Conservation (phyloP, 345 rosid genomes). For the Bretschneidera sinensis region DNA sequence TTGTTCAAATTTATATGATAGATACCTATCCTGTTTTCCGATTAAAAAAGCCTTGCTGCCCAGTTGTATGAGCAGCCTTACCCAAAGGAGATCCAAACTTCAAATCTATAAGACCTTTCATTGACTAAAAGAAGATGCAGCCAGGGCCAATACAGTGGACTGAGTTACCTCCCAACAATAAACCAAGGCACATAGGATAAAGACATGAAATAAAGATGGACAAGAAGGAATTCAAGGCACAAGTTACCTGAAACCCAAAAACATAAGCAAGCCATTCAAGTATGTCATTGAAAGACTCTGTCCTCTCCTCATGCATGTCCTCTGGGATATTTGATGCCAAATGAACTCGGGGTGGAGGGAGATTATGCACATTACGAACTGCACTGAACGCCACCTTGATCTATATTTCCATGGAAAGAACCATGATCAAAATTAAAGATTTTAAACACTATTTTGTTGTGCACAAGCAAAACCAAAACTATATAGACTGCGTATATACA, state of each 20-base stretch:
- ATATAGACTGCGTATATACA: slow-evolving; percentile 20
- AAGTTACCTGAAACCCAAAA: slow-evolving; percentile 91
- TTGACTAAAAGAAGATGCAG: too few species aligned
- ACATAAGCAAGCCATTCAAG: slow-evolving; percentile 87
- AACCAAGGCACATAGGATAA: too few species aligned
- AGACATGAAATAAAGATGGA: background rate
- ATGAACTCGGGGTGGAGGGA: slow-evolving; percentile 39
- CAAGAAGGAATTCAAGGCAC: background rate
- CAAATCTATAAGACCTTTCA: too few species aligned
- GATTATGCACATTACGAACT: slow-evolving; percentile 49
- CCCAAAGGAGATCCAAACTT: too few species aligned
- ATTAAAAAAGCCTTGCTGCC: too few species aligned
- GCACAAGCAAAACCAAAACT: slow-evolving; percentile 12
- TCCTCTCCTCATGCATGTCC: slow-evolving; percentile 40
- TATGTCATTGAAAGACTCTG: slow-evolving; percentile 45
- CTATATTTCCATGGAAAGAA: slow-evolving; percentile 29
- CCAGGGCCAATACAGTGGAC: too few species aligned
- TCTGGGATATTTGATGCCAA: slow-evolving; percentile 21
- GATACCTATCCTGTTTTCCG: too few species aligned
- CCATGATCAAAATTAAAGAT: slow-evolving; percentile 8
- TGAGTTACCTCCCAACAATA: too few species aligned
- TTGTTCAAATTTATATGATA: too few species aligned
- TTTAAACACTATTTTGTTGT: slow-evolving; percentile 4
- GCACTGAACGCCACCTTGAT: slow-evolving; percentile 77
- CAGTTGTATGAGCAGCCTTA: too few species aligned